Evolutionary conservation across 768 basidiomycete species (phyloP).

Genomic region (button mushroom (Agaricus bisporus)): DNA sequence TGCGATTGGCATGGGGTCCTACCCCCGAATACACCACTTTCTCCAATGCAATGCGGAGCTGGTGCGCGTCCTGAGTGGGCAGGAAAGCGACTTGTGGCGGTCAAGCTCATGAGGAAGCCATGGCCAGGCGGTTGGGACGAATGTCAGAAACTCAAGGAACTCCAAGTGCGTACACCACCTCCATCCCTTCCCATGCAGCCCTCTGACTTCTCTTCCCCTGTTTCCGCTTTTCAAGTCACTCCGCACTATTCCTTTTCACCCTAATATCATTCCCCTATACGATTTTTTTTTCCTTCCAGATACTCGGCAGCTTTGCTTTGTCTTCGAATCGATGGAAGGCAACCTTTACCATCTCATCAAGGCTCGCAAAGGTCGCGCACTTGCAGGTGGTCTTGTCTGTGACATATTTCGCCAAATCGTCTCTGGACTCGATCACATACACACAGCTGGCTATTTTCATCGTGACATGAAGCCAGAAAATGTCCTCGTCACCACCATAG

Average conservation of each 20-base stretch:
- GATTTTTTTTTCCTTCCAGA: conserved; percentile 98
- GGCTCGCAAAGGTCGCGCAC: conserved; percentile 87
- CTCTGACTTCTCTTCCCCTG: conserved; percentile 13
- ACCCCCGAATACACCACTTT: conserved; percentile 84
- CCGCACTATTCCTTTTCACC: conserved; percentile 90
- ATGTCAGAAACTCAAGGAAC: conserved; percentile 90
- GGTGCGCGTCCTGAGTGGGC: conserved; percentile 91
- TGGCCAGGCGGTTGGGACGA: conserved; percentile 99
- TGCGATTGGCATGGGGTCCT: conserved; percentile 98
- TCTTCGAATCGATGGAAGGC: conserved; percentile 99
- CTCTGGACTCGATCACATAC: conserved; percentile 88
- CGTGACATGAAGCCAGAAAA: conserved; percentile 99
- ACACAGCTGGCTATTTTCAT: conserved; percentile 91
- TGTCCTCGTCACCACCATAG: conserved; percentile 95
- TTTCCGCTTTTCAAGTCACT: conserved; percentile 57
- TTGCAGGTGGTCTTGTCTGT: conserved; percentile 95
- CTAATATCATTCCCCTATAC: conserved; percentile 97
- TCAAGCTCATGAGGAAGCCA: conserved; percentile 97
- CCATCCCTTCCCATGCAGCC: conserved; percentile 10
- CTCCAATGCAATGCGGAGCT: conserved; percentile 94
- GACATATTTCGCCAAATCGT: conserved; percentile 93
- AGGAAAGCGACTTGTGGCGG: conserved; percentile 90
- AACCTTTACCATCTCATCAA: conserved; percentile 99
- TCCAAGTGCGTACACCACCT: conserved; percentile 59
- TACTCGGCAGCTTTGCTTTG: conserved; percentile 96